Conservation (phyloP, 2,329 filamentous ascomycete species). For the Aspergillus latus region DNA sequence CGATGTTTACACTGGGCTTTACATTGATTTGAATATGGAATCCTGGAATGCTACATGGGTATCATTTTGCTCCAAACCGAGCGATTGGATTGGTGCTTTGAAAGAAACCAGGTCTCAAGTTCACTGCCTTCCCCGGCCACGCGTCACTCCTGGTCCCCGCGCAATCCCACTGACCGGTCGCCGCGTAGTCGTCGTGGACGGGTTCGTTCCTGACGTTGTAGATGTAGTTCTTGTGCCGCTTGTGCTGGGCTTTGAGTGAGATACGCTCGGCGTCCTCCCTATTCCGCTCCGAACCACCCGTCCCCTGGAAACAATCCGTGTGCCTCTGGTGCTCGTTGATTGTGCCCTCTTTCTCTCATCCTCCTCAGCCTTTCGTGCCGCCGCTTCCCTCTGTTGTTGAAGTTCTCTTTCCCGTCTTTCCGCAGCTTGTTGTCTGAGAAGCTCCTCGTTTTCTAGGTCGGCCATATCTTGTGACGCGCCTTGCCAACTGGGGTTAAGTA, state of each 20-base stretch:
- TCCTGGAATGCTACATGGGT: background rate
- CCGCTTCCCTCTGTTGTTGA: conserved; percentile 72
- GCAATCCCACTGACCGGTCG: conserved; percentile 42
- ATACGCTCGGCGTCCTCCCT: conserved; percentile 39
- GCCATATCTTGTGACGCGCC: conserved; percentile 81
- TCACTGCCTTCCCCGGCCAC: conserved; percentile 35
- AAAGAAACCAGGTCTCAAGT: background rate
- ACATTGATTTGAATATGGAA: background rate
- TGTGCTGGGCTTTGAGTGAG: conserved; percentile 26
- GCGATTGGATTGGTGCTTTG: background rate
- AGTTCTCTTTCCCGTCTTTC: conserved; percentile 76
- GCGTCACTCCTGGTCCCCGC: conserved; percentile 37
- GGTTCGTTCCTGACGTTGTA: conserved; percentile 29
- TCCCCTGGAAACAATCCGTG: conserved; percentile 36
- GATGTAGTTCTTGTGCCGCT: conserved; percentile 28
- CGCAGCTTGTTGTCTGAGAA: conserved; percentile 70
- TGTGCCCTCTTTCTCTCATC: conserved; percentile 43
- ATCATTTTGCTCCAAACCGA: background rate
- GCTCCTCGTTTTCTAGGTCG: conserved; percentile 80
- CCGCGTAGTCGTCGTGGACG: conserved; percentile 34
- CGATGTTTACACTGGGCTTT: background rate
- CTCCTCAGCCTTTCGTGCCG: conserved; percentile 54
- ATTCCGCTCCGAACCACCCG: conserved; percentile 33
- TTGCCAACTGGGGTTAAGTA: conserved; percentile 85
- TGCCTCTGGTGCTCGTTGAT: conserved; percentile 33